Evolutionary conservation across 768 basidiomycete species (phyloP), one percentile per base, ranked within the genome.

Genomic region (Sporobolomyces phaffii): DNA sequence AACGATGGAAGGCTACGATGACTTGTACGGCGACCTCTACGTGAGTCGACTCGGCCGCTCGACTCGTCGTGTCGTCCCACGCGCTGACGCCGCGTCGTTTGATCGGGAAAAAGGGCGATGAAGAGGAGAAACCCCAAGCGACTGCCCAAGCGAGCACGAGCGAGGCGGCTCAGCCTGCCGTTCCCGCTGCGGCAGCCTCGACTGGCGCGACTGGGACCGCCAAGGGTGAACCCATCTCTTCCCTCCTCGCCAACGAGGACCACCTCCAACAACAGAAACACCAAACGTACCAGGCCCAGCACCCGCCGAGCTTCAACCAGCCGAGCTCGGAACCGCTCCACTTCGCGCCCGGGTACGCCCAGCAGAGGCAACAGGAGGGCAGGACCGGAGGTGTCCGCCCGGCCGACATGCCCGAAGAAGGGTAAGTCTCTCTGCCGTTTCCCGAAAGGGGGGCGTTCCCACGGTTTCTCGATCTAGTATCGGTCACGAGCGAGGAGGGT

Each of bases 331-430:
- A 44, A 3, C 60, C 65, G 9, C 10, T 70, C 28, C 64, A 66
- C 47, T 70, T 66, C 45, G 34, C 65, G 4, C 51, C 69, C 22
- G 43, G 49, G 13, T 70, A 48, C 48, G 40, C 72, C 45, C 44
- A 54, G 53, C 66, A 68, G 44, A 47, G 67, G 44, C 45, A 43
- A 48, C 62, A 70, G 64, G n/a, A 38, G 50, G 41, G 75, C 69
- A 64, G 66, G 71, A 66, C 73, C 60, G 50, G 56, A 61, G 69
- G 65, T 38, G 80, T 91, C 20, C 83, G 89, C 38, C 89, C 89
- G 22, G 87, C 87, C 15, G 91, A 96, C 78, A 91, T 91, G 90
- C 91, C 91, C 78, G 93, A 96, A 73, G 92, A 94, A 88, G 92
- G 92, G 93, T 97, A 84, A 90, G 91, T 60, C 52, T 70, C 22